Evolutionary conservation across 2,329 filamentous ascomycete species (phyloP).

Genomic region (Cordyceps pruinosa): DNA sequence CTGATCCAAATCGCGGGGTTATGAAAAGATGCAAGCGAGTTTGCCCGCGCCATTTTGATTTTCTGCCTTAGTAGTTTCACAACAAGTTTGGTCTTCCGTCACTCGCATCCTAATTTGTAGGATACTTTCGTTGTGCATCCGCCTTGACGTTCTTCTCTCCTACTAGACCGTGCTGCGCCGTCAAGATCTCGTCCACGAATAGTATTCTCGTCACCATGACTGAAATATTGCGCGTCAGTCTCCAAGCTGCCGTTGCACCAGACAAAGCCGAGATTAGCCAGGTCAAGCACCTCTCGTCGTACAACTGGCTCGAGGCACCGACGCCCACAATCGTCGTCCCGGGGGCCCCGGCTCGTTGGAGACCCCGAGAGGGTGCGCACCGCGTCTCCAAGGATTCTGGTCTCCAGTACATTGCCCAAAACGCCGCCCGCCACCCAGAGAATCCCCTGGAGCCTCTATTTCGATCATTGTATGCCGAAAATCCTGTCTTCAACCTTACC

Average conservation of each 20-base stretch:
- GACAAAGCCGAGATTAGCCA: conserved; percentile 26
- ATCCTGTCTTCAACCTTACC: conserved; percentile 33
- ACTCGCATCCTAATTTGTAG: conserved; percentile 18
- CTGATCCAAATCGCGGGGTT: background rate
- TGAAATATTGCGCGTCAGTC: conserved; percentile 18
- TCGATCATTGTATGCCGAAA: conserved; percentile 31
- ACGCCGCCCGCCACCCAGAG: conserved; percentile 35
- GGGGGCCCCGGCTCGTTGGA: conserved; percentile 33
- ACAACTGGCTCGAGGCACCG: conserved; percentile 40
- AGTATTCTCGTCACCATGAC: background rate
- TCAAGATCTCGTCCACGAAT: no score
- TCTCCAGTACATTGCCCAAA: conserved; percentile 36
- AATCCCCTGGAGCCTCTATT: conserved; percentile 42
- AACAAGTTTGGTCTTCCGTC: no score
- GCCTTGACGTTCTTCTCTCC: no score
- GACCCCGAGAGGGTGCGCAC: conserved; percentile 19
- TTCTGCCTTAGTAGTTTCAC: no score
- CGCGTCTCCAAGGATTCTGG: conserved; percentile 32
- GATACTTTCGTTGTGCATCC: conserved; percentile 20
- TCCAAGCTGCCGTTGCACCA: conserved; percentile 15
- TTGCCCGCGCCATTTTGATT: no score
- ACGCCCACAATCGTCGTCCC: conserved; percentile 39
- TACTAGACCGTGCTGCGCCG: no score
- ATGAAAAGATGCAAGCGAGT: background rate
- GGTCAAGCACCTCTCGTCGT: conserved; percentile 37